A percentile compares a stretch with the other conserved stretches of the same genome.
Evolutionary conservation across 441 rosid genomes (phyloP).

Genomic region (Sinapis alba): DNA sequence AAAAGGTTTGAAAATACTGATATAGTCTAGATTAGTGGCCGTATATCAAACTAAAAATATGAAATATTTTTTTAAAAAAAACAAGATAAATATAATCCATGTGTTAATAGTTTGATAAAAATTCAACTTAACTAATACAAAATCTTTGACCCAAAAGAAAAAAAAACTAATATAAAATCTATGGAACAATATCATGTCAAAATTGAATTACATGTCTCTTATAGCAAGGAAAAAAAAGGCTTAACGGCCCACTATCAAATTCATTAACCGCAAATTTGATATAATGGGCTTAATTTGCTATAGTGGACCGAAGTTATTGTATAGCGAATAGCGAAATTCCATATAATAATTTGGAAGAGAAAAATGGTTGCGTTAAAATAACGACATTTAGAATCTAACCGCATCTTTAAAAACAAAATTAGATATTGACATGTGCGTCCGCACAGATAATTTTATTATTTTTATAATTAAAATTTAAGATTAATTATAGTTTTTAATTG

Average conservation of each 20-base stretch:
- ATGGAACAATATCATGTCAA: neutral
- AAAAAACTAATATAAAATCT: neutral
- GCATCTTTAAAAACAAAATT: constrained; percentile 31
- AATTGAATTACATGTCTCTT: neutral
- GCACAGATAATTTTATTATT: no score
- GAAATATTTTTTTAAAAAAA: neutral
- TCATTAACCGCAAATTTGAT: neutral
- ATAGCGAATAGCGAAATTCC: neutral
- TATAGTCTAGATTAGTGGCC: neutral
- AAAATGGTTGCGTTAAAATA: constrained; percentile 40
- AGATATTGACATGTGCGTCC: no score
- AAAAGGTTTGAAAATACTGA: neutral
- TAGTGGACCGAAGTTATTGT: neutral
- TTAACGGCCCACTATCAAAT: neutral
- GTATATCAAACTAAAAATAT: neutral
- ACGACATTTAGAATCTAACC: constrained; percentile 43
- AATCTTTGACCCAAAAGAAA: no score
- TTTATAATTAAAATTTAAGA: no score
- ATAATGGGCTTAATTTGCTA: neutral
- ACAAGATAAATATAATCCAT: neutral
- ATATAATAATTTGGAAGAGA: constrained; percentile 16
- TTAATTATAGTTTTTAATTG: no score
- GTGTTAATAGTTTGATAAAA: neutral
- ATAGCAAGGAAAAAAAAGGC: constrained; percentile 3
- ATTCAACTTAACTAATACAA: neutral